These are phyloP conservation scores for Sporisorium sorghi DNA, from an alignment of 1,284 basidiomycete species.

Conservation along the genomic window DNA sequence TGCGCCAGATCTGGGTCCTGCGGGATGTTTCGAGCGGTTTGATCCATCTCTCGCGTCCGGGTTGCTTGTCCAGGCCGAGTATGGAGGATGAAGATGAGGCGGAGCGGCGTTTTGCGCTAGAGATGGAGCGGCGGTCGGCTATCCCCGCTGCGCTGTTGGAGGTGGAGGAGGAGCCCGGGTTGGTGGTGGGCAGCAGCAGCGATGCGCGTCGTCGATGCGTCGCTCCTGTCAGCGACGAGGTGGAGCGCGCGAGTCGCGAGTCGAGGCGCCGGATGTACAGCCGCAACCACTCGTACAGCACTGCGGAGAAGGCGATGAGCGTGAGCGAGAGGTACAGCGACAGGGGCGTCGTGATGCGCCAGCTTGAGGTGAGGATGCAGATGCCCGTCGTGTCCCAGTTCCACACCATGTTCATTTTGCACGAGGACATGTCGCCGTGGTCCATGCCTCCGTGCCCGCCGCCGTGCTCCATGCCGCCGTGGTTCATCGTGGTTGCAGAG, in stretches of 20 bases:
- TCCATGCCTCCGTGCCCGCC: too few relatives aligned
- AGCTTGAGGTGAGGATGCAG: constrained; percentile 37
- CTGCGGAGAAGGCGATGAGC: constrained; percentile 18
- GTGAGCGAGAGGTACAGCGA: constrained; percentile 30
- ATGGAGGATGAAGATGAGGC: neutral
- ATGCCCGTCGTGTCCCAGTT: constrained; percentile 38
- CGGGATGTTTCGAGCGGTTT: constrained; percentile 9
- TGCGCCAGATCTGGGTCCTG: constrained; percentile 22
- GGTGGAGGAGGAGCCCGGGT: constrained; percentile 3
- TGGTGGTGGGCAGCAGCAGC: constrained; percentile 6
- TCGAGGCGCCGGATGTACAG: constrained; percentile 34
- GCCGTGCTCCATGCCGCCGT: constrained; percentile 11
- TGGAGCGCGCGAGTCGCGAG: neutral
- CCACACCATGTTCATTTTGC: constrained; percentile 51
- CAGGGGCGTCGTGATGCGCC: constrained; percentile 33
- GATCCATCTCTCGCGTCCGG: constrained; percentile 5
- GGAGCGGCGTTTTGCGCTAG: constrained; percentile 13
- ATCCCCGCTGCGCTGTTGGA: neutral
- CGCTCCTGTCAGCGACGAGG: neutral
- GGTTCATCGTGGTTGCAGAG: neutral
- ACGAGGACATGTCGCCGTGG: too few relatives aligned
- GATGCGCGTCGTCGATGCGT: constrained; percentile 29
- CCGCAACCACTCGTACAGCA: constrained; percentile 36
- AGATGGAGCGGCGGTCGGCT: neutral
- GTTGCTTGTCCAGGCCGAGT: neutral